A percentile compares a stretch with the other conserved stretches of the same genome.
phyloP scores from a whole-genome alignment of 2,329 filamentous ascomycete species.

The Colletotrichum tabaci region DNA sequence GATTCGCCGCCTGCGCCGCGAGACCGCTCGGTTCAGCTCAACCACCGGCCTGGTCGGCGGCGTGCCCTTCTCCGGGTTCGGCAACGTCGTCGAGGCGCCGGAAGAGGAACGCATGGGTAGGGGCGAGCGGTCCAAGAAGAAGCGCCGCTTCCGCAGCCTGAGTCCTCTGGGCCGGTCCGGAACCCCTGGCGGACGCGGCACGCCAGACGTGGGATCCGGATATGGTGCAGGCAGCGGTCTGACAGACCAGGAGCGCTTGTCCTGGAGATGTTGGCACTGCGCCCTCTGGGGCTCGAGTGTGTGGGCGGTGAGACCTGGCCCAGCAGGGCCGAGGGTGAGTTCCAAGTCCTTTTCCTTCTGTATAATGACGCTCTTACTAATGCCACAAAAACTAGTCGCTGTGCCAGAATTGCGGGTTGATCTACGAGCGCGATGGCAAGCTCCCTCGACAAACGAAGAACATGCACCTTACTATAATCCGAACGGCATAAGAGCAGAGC shows the following conservation, averaged over 20 bases:
- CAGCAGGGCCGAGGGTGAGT: conserved; percentile 84
- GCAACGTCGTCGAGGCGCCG: conserved; percentile 61
- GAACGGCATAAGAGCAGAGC: conserved; percentile 28
- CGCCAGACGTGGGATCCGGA: conserved; percentile 80
- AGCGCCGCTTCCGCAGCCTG: conserved; percentile 89
- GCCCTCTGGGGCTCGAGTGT: conserved; percentile 89
- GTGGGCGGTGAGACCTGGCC: conserved; percentile 95
- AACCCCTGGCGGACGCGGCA: conserved; percentile 81
- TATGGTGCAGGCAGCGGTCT: conserved; percentile 79
- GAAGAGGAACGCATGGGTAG: conserved; percentile 90
- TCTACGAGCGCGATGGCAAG: conserved; percentile 89
- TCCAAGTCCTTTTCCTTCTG: conserved; percentile 45
- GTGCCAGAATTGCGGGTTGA: conserved; percentile 92
- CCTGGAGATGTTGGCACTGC: conserved; percentile 93
- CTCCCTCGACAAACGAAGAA: conserved; percentile 67
- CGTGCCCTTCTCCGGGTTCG: conserved; percentile 71
- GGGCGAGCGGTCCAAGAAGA: conserved; percentile 95
- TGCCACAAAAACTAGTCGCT: conserved; percentile 72
- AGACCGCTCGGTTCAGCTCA: conserved; percentile 93
- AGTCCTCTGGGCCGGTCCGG: conserved; percentile 81
- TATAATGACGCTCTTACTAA: conserved; percentile 9
- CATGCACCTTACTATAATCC: conserved; percentile 41
- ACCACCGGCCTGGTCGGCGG: conserved; percentile 85
- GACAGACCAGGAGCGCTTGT: conserved; percentile 82
- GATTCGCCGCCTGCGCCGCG: conserved; percentile 86